Base-by-base conservation (phyloP, 352 stramenopile genomes). In the Phytophthora cryptogea region DNA sequence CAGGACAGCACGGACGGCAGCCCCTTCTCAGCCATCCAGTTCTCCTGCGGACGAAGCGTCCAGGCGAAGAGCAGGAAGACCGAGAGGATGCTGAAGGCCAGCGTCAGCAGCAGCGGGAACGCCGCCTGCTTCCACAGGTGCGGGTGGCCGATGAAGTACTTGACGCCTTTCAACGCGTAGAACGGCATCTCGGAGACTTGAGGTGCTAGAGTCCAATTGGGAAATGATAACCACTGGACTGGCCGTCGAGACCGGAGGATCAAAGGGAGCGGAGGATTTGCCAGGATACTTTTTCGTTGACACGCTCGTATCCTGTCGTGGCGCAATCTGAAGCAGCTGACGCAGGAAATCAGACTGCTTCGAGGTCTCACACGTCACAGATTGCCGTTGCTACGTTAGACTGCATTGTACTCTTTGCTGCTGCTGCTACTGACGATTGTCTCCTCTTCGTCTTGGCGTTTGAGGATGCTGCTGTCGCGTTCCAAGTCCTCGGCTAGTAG, bases 401-500 rank as follows among this genome's bases (percentile, higher is more conserved):
- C 44, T 13, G 35, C n/a, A 11, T 50, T 13, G 23, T 59, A 28
- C 31, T 44, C 31, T 23, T 23, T 23, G 17, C 44, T 48, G 54
- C 33, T 54, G 32, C 16, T 11, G 17, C 33, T 49, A 11, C 54
- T 41, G 14, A 65, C 23, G 43, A 54, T 36, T 16, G 51, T 58
- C 17, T 63, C 46, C 48, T 80, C n/a, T n/a, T n/a, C 68, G 20
- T 23, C 20, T 23, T 23, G 20, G 20, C 20, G n/a, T 23, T 23
- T 23, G 20, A 23, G 20, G 20, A 23, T 23, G 20, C 20, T 49
- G 51, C 17, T 33, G 31, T 42, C 27, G 26, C 57, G 44, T 45
- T 89, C 79, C 23, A 91, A 66, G 45, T 89, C 75, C 4, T 72
- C 80, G 9, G 82, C 82, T 37, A 89, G 81, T 13, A 90, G 70